A percentile compares a stretch with the other conserved stretches of the same genome.
Conservation (phyloP, 2,329 filamentous ascomycete species). For the Aspergillus hortae region DNA sequence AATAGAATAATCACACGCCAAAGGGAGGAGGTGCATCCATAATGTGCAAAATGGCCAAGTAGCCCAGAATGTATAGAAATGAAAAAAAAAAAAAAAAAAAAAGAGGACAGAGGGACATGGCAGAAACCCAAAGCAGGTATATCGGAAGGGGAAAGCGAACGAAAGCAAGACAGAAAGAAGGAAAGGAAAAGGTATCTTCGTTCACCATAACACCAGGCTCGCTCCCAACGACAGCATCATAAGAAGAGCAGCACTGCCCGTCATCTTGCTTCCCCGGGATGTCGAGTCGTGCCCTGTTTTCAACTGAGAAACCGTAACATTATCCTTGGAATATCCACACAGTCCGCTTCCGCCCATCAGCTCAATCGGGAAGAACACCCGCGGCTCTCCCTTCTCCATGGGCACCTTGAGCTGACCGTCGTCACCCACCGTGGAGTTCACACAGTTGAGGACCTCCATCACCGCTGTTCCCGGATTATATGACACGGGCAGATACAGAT, state of each 20-base stretch:
- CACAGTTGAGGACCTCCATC: conserved; percentile 28
- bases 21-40: no score
- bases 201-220: neutral
- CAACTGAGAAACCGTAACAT: conserved; percentile 6
- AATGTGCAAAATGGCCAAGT: no score
- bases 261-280: neutral
- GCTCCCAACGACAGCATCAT: neutral
- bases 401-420: conserved; percentile 21
- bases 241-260: neutral
- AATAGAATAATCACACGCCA: no score
- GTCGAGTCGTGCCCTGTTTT: neutral
- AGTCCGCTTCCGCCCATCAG: conserved; percentile 30
- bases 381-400: conserved; percentile 30
- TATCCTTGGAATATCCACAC: conserved; percentile 19
- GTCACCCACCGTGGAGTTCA: conserved; percentile 23
- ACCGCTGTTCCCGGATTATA: conserved; percentile 7
- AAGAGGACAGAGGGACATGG: no score
- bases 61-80: no score
- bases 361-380: conserved; percentile 25
- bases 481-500: neutral
- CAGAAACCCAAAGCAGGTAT: no score
- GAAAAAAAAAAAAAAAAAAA: no score
- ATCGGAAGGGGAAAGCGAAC: neutral
- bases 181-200: no score
- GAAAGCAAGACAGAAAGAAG: neutral